phyloP scores from a whole-genome alignment of 2,329 filamentous ascomycete genomes.

The Colletotrichum sp. region DNA sequence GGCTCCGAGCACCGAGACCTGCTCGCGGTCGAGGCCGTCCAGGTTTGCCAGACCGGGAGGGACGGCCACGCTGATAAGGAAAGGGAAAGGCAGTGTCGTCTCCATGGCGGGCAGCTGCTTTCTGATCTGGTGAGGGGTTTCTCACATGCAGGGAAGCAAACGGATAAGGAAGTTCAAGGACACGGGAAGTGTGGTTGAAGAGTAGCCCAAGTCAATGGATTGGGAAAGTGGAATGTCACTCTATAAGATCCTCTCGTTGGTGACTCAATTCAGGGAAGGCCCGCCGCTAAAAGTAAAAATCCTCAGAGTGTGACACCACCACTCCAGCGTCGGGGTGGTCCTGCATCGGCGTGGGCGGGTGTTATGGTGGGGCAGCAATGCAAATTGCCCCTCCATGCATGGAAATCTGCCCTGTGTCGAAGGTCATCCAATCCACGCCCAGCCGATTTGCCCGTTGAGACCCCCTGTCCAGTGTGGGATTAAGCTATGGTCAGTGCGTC shows the following conservation, averaged over 20 bases:
- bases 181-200: background rate
- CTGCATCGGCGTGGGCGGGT: slow-evolving; percentile 31
- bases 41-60: slow-evolving; percentile 52
- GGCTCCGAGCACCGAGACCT: slow-evolving; percentile 64
- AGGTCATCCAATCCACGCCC: slow-evolving; percentile 19
- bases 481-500: slow-evolving; percentile 41
- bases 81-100: slow-evolving; percentile 67
- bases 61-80: slow-evolving; percentile 63
- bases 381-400: slow-evolving; percentile 25
- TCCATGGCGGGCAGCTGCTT: slow-evolving; percentile 54
- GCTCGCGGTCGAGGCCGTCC: slow-evolving; percentile 60
- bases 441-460: slow-evolving; percentile 14
- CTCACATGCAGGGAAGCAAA: background rate
- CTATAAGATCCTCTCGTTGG: slow-evolving; percentile 11
- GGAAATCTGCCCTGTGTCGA: background rate
- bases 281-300: slow-evolving; percentile 20
- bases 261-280: slow-evolving; percentile 18
- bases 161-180: background rate
- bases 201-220: slow-evolving; percentile 1
- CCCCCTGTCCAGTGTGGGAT: slow-evolving; percentile 18
- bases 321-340: slow-evolving; percentile 15
- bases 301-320: slow-evolving; percentile 19
- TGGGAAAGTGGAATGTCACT: slow-evolving; percentile 11
- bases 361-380: slow-evolving; percentile 26
- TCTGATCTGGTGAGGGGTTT: background rate